Evolutionary conservation across 2,329 filamentous ascomycete species (phyloP).

Genomic region (Cladosporium austrohemisphaericum): DNA sequence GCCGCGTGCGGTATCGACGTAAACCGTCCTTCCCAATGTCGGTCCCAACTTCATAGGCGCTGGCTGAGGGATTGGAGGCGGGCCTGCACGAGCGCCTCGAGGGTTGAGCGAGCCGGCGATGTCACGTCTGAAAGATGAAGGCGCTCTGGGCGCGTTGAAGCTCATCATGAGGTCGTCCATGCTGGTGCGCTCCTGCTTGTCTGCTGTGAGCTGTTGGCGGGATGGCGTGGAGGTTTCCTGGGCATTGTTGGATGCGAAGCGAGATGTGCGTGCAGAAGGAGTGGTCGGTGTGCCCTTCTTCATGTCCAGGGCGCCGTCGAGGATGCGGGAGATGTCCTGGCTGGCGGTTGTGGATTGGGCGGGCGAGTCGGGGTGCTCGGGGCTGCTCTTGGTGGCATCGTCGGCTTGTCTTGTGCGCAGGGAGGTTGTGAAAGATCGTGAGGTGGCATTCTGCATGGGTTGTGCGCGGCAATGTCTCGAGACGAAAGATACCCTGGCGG

Average conservation of each 20-base stretch:
- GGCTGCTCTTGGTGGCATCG: slow-evolving; percentile 18
- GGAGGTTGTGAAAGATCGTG: slow-evolving; percentile 23
- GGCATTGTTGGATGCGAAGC: slow-evolving; percentile 25
- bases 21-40: slow-evolving; percentile 39
- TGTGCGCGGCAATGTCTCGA: slow-evolving; percentile 16
- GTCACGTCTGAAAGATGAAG: slow-evolving; percentile 1
- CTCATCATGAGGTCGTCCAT: slow-evolving; percentile 19
- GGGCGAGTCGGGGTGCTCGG: slow-evolving; percentile 7
- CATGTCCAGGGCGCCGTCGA: slow-evolving; percentile 30
- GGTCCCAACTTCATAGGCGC: slow-evolving; percentile 36
- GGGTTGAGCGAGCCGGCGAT: slow-evolving; percentile 17
- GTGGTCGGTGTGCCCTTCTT: slow-evolving; percentile 26
- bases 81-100: slow-evolving; percentile 6
- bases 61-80: slow-evolving; percentile 12
- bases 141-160: not conserved
- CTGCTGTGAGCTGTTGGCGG: slow-evolving; percentile 13
- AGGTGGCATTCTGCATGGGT: slow-evolving; percentile 16
- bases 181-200: slow-evolving; percentile 13
- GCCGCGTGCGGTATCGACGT: slow-evolving; percentile 32
- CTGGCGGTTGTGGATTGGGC: slow-evolving; percentile 19
- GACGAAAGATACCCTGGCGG: slow-evolving; percentile 16
- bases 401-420: slow-evolving; percentile 7
- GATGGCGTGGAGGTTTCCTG: slow-evolving; percentile 23
- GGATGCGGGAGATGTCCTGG: slow-evolving; percentile 25
- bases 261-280: slow-evolving; percentile 25